These are phyloP conservation scores for Pythium rhizo-oryzae DNA, from an alignment of 352 stramenopile genomes.

Conservation along the genomic window DNA sequence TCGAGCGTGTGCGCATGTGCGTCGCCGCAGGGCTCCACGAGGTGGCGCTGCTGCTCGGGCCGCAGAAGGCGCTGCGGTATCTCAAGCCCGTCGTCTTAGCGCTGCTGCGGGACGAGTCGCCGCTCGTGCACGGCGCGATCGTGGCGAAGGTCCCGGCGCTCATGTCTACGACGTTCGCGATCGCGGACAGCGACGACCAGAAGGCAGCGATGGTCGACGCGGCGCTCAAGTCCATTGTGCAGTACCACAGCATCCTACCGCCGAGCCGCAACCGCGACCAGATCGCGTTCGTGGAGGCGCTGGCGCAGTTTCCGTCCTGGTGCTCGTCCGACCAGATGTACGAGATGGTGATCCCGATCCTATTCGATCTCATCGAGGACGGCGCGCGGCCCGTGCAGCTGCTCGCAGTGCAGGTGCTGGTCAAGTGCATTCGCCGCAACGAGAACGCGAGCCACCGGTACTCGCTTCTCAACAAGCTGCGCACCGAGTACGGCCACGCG, in stretches of 20 bases:
- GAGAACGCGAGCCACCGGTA: slow-evolving; percentile 69
- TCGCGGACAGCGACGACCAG: slow-evolving; percentile 62
- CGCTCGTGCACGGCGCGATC: slow-evolving; percentile 61
- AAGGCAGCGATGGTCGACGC: slow-evolving; percentile 59
- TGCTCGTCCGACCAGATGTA: slow-evolving; percentile 65
- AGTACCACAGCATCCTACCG: slow-evolving; percentile 74
- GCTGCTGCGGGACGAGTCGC: slow-evolving; percentile 69
- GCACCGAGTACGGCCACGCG: slow-evolving; percentile 71
- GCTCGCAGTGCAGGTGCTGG: slow-evolving; percentile 59
- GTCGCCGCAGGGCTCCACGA: slow-evolving; percentile 77
- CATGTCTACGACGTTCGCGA: slow-evolving; percentile 50
- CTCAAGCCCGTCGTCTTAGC: slow-evolving; percentile 57
- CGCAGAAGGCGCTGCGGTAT: slow-evolving; percentile 65
- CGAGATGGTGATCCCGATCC: slow-evolving; percentile 72
- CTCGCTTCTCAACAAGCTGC: slow-evolving; percentile 65
- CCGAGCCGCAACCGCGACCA: slow-evolving; percentile 73
- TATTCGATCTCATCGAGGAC: slow-evolving; percentile 82
- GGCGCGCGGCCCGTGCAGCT: slow-evolving; percentile 74
- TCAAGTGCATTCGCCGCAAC: slow-evolving; percentile 73
- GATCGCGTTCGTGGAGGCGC: slow-evolving; percentile 61
- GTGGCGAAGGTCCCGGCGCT: slow-evolving; percentile 57
- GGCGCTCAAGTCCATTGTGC: slow-evolving; percentile 63
- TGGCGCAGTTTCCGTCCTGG: slow-evolving; percentile 63
- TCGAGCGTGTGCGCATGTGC: slow-evolving; percentile 46
- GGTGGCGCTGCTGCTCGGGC: slow-evolving; percentile 61